These are phyloP conservation scores for Pseudisothecium myosuroides DNA, from an alignment of 225 moss, liverwort and hornwort species.

Conservation along the genomic window DNA sequence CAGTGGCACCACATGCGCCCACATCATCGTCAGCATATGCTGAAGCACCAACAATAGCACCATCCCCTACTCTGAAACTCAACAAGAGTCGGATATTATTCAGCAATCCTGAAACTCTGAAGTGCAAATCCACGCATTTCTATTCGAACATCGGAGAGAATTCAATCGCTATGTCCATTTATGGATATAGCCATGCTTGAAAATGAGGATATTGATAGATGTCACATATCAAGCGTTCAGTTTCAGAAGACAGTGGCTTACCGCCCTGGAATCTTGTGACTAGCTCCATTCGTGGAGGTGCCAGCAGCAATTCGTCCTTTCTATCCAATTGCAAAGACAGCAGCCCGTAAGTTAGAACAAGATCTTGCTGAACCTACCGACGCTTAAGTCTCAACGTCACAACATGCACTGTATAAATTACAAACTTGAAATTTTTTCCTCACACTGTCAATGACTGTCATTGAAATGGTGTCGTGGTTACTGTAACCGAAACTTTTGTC, in stretches of 20 bases:
- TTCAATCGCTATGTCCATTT: not conserved
- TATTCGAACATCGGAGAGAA: not conserved
- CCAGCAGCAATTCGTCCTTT: conserved; percentile 75
- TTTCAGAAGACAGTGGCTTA: not conserved
- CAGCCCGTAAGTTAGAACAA: not conserved
- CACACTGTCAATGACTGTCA: conserved; percentile 85
- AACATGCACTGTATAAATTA: not conserved
- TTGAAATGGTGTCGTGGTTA: conserved; percentile 96
- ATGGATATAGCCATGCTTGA: not conserved
- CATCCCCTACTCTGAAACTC: conserved; percentile 81
- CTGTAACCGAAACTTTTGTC: conserved; percentile 36
- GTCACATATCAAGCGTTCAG: not conserved
- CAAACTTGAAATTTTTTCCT: not conserved
- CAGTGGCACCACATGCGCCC: conserved; percentile 95
- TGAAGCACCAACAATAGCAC: conserved; percentile 78
- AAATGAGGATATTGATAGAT: not conserved
- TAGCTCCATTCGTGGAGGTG: conserved; percentile 96
- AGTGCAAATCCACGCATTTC: not conserved
- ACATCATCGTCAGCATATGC: conserved; percentile 96
- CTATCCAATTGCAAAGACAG: conserved; percentile 32
- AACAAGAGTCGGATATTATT: not conserved
- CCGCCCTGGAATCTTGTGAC: conserved; percentile 95
- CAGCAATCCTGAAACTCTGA: not conserved
- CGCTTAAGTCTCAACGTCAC: not conserved
- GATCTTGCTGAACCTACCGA: not conserved